Conservation (phyloP, 1,284 basidiomycete genomes). For the Cerrena zonata region DNA sequence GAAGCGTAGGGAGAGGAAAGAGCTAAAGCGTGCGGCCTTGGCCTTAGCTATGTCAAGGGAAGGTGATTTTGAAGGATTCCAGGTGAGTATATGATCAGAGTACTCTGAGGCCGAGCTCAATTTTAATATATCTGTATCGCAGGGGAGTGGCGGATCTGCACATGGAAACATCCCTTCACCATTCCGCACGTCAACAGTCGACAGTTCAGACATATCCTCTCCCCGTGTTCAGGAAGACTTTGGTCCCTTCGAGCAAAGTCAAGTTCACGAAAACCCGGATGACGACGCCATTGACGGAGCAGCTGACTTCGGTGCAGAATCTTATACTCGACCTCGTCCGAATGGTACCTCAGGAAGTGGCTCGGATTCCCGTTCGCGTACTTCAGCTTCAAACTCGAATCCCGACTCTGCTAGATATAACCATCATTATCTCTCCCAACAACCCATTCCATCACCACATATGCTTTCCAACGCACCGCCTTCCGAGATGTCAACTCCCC, state of each 20-base stretch:
- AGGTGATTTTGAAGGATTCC: conserved; percentile 54
- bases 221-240: conserved; percentile 27
- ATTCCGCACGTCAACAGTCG: conserved; percentile 15
- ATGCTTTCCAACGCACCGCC: conserved; percentile 3
- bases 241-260: conserved; percentile 32
- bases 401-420: conserved; percentile 22
- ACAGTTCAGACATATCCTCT: conserved; percentile 15
- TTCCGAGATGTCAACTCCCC: conserved; percentile 6
- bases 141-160: conserved; percentile 30
- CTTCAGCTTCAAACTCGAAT: conserved; percentile 43
- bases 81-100: conserved; percentile 38
- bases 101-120: background rate
- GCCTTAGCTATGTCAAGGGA: conserved; percentile 34
- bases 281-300: conserved; percentile 41
- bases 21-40: conserved; percentile 36
- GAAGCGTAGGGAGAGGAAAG: conserved; percentile 41
- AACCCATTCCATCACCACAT: conserved; percentile 7
- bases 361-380: conserved; percentile 56
- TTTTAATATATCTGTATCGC: background rate
- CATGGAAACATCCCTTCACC: conserved; percentile 9
- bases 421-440: conserved; percentile 27
- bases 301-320: conserved; percentile 55
- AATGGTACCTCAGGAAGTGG: conserved; percentile 30
- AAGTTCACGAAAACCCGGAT: conserved; percentile 16
- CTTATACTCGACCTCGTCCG: conserved; percentile 39